Evolutionary conservation across 306 rosid species (phyloP).

Genomic region (Rosa lucieae): DNA sequence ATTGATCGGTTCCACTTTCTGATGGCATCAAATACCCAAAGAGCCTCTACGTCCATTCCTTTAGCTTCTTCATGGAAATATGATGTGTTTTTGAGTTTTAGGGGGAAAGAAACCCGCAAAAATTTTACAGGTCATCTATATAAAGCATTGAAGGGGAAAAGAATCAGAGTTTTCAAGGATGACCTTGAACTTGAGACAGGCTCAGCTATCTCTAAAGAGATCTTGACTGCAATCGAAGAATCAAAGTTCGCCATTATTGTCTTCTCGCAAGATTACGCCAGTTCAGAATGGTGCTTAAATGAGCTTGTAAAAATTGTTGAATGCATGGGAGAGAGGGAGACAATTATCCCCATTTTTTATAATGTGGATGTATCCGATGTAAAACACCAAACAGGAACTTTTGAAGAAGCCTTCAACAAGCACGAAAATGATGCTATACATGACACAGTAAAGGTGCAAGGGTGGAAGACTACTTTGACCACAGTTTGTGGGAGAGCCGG

Average conservation of each 20-base stretch:
- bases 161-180: background rate
- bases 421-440: background rate
- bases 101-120: constrained; percentile 8
- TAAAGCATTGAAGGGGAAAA: background rate
- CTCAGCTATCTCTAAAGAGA: background rate
- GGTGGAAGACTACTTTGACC: background rate
- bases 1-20: background rate
- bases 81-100: constrained; percentile 11
- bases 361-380: constrained; percentile 8
- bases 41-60: background rate
- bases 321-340: background rate
- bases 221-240: background rate
- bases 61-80: background rate
- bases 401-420: constrained; percentile 3
- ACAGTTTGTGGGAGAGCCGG: background rate
- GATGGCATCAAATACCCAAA: background rate
- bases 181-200: background rate
- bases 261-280: background rate
- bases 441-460: background rate
- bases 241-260: background rate
- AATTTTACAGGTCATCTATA: background rate
- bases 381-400: background rate
- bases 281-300: background rate
- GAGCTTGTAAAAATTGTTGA: constrained; percentile 4
- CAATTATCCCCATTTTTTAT: constrained; percentile 21